Evolutionary conservation across 2,329 filamentous ascomycete genomes (phyloP), one percentile per base, ranked within the genome.

Genomic region (Lachnellula arida): DNA sequence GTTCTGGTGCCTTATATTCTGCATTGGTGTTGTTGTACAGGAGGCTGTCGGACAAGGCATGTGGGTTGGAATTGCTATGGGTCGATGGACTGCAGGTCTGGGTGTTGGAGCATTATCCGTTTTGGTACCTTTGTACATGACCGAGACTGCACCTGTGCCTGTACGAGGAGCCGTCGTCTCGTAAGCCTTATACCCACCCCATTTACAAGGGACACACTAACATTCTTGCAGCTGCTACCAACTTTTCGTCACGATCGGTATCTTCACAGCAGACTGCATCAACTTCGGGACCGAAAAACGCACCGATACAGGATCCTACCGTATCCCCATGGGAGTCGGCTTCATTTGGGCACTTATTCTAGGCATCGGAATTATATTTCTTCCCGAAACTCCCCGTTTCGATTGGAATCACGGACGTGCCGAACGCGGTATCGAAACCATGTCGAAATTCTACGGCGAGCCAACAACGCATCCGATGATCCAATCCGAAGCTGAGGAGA

Each of bases 201-300:
- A 32, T 32, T 32, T 11, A 11, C 9, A 32, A 32, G 28, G 9
- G 9, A 11, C 28, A 32, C 40, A n/a, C 53, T 58, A 54, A 57
- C 12, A 46, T 35, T n/a, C 8, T 43, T 23, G 19, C 42, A 66
- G 81, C 4, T 83, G 80, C n/a, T 89, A 89, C 71, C 87, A 89
- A 71, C 80, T 89, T 15, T 84, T 88, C 73, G 87, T 89, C 68
- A 89, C 86, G 0, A 74, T 88, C 28, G 87, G 87, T 35, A 88
- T 89, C 60, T 81, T 83, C 52, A 68, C 79, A 19, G 75, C 79
- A 53, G 80, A 81, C 62, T 72, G 78, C 53, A 75, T 84, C 64
- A 83, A 82, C 69, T 81, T 74, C 52, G 79, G 77, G 44, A 68
- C 68, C 0, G 69, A 74, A 43, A 71, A 68, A 0, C 63, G 68